Percentiles rank a stretch among this genome's conserved stretches.
Evolutionary conservation across 306 rosid species (phyloP).

Genomic region (Oemleria cerasiformis): DNA sequence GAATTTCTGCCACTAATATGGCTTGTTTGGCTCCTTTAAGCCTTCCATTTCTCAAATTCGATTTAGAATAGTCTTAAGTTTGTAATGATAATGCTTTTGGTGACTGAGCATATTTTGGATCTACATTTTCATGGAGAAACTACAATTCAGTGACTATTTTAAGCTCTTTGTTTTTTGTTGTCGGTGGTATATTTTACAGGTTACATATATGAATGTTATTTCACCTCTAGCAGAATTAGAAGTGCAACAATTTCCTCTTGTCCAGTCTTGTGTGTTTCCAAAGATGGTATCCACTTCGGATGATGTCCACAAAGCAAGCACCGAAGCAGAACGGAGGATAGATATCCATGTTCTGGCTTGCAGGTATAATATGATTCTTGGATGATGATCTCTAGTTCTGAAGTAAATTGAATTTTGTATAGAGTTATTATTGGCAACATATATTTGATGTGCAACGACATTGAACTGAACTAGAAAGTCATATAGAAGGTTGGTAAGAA

Average conservation of each 20-base stretch:
- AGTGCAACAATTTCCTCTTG: conserved; percentile 68
- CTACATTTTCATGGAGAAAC: background rate
- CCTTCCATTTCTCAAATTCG: background rate
- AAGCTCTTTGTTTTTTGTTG: background rate
- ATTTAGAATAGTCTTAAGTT: background rate
- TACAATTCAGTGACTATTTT: background rate
- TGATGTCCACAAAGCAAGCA: conserved; percentile 83
- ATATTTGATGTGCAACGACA: background rate
- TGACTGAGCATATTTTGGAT: background rate
- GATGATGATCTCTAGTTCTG: conserved; percentile 6
- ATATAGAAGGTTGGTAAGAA: background rate
- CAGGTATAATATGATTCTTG: conserved; percentile 50
- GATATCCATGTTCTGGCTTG: conserved; percentile 68
- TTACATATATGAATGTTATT: conserved; percentile 62
- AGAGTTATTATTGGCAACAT: background rate
- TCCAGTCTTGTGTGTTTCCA: conserved; percentile 82
- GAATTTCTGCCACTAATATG: background rate
- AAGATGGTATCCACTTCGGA: conserved; percentile 65
- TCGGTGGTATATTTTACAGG: conserved; percentile 43
- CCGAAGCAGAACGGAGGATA: conserved; percentile 83
- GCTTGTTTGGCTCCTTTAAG: background rate
- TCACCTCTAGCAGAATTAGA: conserved; percentile 81
- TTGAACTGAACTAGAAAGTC: background rate
- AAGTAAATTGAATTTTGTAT: background rate
- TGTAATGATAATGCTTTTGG: background rate